Percentiles rank a stretch among this genome's conserved stretches.
Evolutionary conservation across 495 filamentous ascomycete genomes (phyloP).

Genomic region (Penicillium waksmanii): DNA sequence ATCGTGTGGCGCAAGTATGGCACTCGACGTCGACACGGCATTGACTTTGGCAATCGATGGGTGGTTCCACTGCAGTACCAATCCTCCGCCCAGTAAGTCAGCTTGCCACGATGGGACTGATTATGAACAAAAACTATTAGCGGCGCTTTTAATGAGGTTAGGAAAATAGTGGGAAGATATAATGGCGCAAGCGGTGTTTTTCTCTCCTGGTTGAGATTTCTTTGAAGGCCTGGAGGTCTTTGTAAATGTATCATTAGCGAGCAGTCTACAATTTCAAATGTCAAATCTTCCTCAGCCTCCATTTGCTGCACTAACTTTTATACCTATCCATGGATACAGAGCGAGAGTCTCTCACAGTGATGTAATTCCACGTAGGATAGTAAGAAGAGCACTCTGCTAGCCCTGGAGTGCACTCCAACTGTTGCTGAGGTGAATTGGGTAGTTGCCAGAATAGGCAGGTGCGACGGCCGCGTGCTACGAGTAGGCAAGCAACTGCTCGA

Average conservation of each 20-base stretch:
- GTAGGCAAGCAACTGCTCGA: no score
- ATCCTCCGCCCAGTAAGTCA: slow-evolving; percentile 10
- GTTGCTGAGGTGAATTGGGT: no score
- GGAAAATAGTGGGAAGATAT: background rate
- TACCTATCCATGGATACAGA: no score
- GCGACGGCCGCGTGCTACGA: no score
- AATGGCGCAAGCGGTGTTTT: slow-evolving; percentile 2
- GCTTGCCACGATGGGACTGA: background rate
- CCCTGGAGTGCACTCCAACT: no score
- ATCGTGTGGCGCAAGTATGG: slow-evolving; percentile 87
- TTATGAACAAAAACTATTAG: slow-evolving; percentile 6
- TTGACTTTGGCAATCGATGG: slow-evolving; percentile 87
- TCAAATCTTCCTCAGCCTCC: background rate
- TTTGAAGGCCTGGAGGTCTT: background rate
- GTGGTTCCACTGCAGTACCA: slow-evolving; percentile 59
- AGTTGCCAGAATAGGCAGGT: no score
- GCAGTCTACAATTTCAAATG: slow-evolving; percentile 3
- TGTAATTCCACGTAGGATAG: no score
- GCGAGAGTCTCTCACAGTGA: no score
- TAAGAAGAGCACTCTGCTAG: no score
- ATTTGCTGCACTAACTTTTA: no score
- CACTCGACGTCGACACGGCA: slow-evolving; percentile 72
- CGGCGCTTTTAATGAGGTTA: slow-evolving; percentile 12
- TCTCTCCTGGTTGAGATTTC: background rate
- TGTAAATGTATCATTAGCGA: slow-evolving; percentile 21